Percentiles rank a stretch among this genome's conserved stretches.
phyloP scores from a whole-genome alignment of 805 yeast genomes.

The Starmerella geochares region DNA sequence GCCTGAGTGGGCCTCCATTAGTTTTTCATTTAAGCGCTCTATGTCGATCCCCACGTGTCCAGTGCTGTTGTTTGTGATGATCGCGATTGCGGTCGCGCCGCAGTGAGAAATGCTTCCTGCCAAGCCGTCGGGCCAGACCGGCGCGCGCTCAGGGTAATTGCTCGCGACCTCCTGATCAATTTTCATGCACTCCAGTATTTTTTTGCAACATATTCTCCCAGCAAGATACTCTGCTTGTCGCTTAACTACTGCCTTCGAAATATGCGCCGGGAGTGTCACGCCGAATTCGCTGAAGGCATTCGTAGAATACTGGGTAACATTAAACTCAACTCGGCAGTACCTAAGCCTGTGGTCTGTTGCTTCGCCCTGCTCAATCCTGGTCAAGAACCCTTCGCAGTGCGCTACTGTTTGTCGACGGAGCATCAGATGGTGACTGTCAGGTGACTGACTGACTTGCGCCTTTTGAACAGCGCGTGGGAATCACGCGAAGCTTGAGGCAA shows the following conservation, averaged over 20 bases:
- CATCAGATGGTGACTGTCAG: neutral
- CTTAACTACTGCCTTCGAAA: slow-evolving; percentile 4
- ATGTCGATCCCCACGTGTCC: slow-evolving; percentile 15
- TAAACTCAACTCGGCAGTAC: slow-evolving; percentile 4
- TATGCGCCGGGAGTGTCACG: slow-evolving; percentile 6
- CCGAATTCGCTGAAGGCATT: neutral
- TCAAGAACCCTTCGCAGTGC: neutral
- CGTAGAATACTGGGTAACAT: neutral
- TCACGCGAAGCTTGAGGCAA: neutral
- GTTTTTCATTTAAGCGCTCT: neutral
- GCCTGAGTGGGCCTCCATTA: neutral
- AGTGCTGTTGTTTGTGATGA: neutral
- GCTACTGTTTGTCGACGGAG: neutral
- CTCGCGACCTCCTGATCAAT: neutral
- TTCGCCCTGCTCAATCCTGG: neutral
- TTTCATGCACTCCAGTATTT: neutral
- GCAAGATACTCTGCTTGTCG: slow-evolving; percentile 16
- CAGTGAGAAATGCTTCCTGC: slow-evolving; percentile 17
- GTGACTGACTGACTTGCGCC: neutral
- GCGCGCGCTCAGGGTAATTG: slow-evolving; percentile 4
- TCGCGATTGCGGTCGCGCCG: slow-evolving; percentile 9
- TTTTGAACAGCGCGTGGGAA: too few relatives aligned
- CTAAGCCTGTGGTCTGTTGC: neutral
- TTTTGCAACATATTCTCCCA: slow-evolving; percentile 12
- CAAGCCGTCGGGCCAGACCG: slow-evolving; percentile 12